Base-by-base conservation (phyloP, 2,329 filamentous ascomycete species). In the Arthroderma uncinatum region DNA sequence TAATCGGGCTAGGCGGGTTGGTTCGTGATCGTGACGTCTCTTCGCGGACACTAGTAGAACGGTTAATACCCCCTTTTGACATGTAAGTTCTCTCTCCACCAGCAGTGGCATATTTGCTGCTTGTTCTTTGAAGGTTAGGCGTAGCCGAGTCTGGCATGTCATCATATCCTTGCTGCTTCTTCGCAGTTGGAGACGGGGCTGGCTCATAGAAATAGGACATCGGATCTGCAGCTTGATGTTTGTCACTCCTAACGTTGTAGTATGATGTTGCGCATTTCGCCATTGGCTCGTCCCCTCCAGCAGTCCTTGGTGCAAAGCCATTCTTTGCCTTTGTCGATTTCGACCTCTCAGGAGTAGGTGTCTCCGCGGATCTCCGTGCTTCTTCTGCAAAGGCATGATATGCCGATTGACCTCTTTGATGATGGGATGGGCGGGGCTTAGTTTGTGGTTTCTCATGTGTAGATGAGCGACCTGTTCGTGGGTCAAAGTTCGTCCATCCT, bases 221-320 rank as follows among this genome's bases (percentile, higher is more conserved):
- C 33, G 62, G 55, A 60, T 72, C 71, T 36, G 71, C 63, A 19
- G 62, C 62, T 14, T 64, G 60, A 23, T 62, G 62, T 60, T 67
- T 72, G 56, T 74, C 71, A 42, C 64, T 63, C 37, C 69, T 66
- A 4, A 67, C 64, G 56, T 66, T 74, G 19, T 67, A 69, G 62
- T 78, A 79, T n/a, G 78, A 75, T 2, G 78, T 77, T 10, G 76
- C 78, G 58, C 76, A 75, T 16, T 70, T 66, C 21, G 80, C 80
- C 66, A 79, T 79, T 36, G 79, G 75, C 62, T 84, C 81, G 64
- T 84, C 81, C 36, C 76, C 79, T n/a, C 78, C 80, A 33, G 79
- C 74, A 5, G 74, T 75, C n/a, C 75, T 75, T 19, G 82, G 80
- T 57, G 82, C 78, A 64, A 83, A 84, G 3, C 80, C 81, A 47